A percentile compares a stretch with the other conserved stretches of the same genome.
phyloP scores from a whole-genome alignment of 257 asterid genomes.

The Capsicum pubescens region DNA sequence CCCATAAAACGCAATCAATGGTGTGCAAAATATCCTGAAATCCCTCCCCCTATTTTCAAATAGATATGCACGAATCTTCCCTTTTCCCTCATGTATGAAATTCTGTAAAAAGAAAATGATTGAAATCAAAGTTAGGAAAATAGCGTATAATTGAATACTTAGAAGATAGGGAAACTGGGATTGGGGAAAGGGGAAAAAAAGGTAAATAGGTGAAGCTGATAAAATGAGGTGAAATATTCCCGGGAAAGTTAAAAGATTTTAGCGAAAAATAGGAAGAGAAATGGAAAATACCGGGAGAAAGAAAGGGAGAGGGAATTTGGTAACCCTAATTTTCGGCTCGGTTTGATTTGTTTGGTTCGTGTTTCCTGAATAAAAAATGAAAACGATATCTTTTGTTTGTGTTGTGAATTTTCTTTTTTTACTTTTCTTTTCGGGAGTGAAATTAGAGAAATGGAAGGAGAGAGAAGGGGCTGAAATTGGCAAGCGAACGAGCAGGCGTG shows the following conservation, averaged over 20 bases:
- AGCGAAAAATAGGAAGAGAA: no score
- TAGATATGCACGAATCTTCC: constrained; percentile 25
- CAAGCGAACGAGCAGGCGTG: no score
- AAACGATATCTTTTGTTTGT: background rate
- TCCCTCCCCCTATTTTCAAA: constrained; percentile 21
- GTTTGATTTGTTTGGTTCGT: background rate
- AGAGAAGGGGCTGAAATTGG: no score
- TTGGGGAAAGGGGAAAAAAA: background rate
- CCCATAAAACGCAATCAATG: background rate
- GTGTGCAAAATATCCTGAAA: background rate
- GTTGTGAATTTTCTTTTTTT: background rate
- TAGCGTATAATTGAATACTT: background rate
- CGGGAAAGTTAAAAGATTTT: background rate
- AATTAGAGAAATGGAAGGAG: no score
- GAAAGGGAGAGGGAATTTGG: constrained; percentile 3
- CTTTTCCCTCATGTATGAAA: constrained; percentile 38
- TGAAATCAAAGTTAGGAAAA: constrained; percentile 29
- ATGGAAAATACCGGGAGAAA: constrained; percentile 29
- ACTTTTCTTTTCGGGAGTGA: background rate
- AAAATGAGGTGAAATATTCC: background rate
- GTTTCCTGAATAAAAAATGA: background rate
- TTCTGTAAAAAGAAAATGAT: constrained; percentile 8
- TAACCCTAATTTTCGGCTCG: background rate
- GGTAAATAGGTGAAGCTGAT: background rate
- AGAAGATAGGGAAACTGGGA: background rate